Percentiles rank a stretch among this genome's conserved stretches.
Evolutionary conservation across 2,329 filamentous ascomycete genomes (phyloP).

Genomic region (Aureobasidium pullulans): DNA sequence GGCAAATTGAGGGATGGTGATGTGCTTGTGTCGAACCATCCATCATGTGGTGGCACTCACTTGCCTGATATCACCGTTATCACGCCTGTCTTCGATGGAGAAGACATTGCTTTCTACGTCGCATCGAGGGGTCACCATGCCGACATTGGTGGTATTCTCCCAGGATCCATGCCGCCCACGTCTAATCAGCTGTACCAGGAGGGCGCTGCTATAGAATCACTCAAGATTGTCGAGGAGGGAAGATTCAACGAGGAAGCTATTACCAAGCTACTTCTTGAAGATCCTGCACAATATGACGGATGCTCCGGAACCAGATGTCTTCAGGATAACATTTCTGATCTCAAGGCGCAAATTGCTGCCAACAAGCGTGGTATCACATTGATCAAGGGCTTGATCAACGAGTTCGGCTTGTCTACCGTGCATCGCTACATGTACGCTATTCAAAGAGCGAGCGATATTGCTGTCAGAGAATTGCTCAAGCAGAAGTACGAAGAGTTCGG

Average conservation of each 20-base stretch:
- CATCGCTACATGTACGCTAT: slow-evolving; percentile 14
- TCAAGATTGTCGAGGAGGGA: slow-evolving; percentile 9
- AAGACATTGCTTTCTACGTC: slow-evolving; percentile 23
- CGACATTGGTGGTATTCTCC: slow-evolving; percentile 26
- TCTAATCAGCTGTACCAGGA: slow-evolving; percentile 42
- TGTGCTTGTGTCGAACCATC: slow-evolving; percentile 26
- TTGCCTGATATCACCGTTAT: slow-evolving; percentile 25
- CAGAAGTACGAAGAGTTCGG: background rate
- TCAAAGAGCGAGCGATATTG: slow-evolving; percentile 3
- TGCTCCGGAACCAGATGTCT: slow-evolving; percentile 27
- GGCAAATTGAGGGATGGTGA: slow-evolving; percentile 22
- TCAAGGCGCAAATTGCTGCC: slow-evolving; percentile 30
- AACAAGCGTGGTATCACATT: slow-evolving; percentile 30
- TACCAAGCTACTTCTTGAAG: slow-evolving; percentile 20
- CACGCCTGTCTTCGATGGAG: slow-evolving; percentile 23
- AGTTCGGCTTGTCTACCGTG: slow-evolving; percentile 5
- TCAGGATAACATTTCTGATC: slow-evolving; percentile 29
- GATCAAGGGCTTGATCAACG: slow-evolving; percentile 21
- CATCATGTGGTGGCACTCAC: slow-evolving; percentile 24
- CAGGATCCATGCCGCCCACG: slow-evolving; percentile 35
- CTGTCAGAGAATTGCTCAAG: slow-evolving; percentile 13
- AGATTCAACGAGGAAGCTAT: slow-evolving; percentile 12
- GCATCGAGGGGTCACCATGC: slow-evolving; percentile 26
- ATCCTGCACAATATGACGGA: slow-evolving; percentile 24
- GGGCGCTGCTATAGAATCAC: slow-evolving; percentile 38